Base-by-base conservation (phyloP, 2,329 filamentous ascomycete genomes). In the Cryphonectria radicalis region DNA sequence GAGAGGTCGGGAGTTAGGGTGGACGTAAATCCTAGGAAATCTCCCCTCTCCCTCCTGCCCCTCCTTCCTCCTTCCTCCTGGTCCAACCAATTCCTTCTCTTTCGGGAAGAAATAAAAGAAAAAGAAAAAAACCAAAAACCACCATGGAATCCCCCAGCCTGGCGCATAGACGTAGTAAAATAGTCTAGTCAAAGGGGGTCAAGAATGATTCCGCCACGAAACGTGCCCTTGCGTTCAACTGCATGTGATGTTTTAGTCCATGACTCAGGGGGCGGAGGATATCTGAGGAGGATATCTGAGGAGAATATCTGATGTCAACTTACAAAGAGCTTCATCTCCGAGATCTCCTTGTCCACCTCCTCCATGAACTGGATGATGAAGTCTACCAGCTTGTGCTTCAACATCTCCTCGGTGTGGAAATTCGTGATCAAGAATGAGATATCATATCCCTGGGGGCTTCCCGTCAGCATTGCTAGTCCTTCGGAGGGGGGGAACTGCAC, bases 281-380 rank as follows among this genome's bases (percentile, higher is more conserved):
- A 32, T 7, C 1, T 40, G 13, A 35, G n/a, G n/a, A n/a, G n/a
- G n/a, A n/a, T n/a, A n/a, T n/a, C n/a, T n/a, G n/a, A n/a, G 14
- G 7, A 40, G 40, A 8, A 17, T 17, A 32, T 7, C 1, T 40
- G 13, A 35, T 28, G 37, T 22, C 37, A 70, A 70, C 68, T 70
- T 35, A 72, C 95, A 83, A 99, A 99, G 78, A 99, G 92, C 88
- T 99, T 99, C 96, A 99, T 98, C 84, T 99, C 97, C 3, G 96
- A 98, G 73, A 99, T 99, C 83, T 99, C 96, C 87, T 99, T 99
- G 82, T 99, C 97, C 5, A 99, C 97, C 81, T 99, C 96, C 82
- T 99, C 95, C 95, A 99, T 98, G 79, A 99, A 99, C 79, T 98
- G 92, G 75, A 99, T 98, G 76, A 99, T 97, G 79, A 99, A 99